Conservation (phyloP, 164 flowering plant genomes). For the Hamamelis virginiana region DNA sequence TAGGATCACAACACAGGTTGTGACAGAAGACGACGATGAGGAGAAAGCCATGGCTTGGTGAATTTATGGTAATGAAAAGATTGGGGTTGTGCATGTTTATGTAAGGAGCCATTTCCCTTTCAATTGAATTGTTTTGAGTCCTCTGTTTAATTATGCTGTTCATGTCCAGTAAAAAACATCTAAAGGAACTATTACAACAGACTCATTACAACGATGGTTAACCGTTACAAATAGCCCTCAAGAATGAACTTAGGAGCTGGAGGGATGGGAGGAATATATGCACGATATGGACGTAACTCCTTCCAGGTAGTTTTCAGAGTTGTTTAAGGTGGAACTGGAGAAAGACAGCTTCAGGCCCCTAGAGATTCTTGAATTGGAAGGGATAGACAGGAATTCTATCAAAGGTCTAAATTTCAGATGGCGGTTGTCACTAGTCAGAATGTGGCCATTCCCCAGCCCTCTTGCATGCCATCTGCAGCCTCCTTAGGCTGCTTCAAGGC, state of each 20-base stretch:
- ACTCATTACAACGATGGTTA: slow-evolving; percentile 35
- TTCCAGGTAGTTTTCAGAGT: slow-evolving; percentile 32
- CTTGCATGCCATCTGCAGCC: too few relatives aligned
- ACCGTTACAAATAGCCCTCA: too few relatives aligned
- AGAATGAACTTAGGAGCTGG: too few relatives aligned
- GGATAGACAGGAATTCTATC: slow-evolving; percentile 11
- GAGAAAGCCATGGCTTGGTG: slow-evolving; percentile 41
- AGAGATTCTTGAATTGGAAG: slow-evolving; percentile 35
- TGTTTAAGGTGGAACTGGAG: slow-evolving; percentile 39
- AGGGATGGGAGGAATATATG: slow-evolving; percentile 3
- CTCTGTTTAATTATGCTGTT: too few relatives aligned
- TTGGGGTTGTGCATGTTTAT: too few relatives aligned
- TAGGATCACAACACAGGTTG: slow-evolving; percentile 11
- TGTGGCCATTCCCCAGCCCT: too few relatives aligned
- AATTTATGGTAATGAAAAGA: too few relatives aligned
- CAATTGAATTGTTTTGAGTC: too few relatives aligned
- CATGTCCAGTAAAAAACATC: neutral
- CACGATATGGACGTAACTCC: slow-evolving; percentile 51
- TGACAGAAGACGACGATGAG: slow-evolving; percentile 10
- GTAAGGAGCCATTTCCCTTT: too few relatives aligned
- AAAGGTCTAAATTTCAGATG: neutral
- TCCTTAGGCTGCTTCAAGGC: too few relatives aligned
- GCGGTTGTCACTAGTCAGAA: neutral
- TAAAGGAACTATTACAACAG: slow-evolving; percentile 20
- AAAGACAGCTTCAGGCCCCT: slow-evolving; percentile 21